Base-by-base conservation (phyloP, 1,139 yeast species). In the Nakaseomyces kungkrabaensis region DNA sequence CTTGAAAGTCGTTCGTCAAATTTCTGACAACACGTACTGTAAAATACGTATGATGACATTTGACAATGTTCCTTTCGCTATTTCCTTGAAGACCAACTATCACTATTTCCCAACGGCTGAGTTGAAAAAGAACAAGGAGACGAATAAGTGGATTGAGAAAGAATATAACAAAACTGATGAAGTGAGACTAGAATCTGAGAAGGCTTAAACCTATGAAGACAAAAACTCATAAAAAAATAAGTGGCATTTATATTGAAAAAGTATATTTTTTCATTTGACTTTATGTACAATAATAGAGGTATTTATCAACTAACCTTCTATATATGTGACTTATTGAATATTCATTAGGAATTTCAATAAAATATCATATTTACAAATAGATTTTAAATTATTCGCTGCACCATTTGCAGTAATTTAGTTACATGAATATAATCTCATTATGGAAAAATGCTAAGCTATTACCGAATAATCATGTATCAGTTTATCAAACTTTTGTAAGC, bases 101-200 rank as follows among this genome's bases (percentile, higher is more conserved):
- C 97, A 89, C 64, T 90, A 89, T 64, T 89, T 86, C 74, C 95
- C 95, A 43, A 88, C 96, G 0, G 74, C 79, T 9, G 90, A 84
- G 61, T 66, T 86, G 56, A 75, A 72, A 55, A 77, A 75, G 57
- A 73, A 75, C 54, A 59, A 58, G 10, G 65, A 57, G 1, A 63
- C 68, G 7, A 74, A 73, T 10, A 71, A 73, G 54, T 82, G 89
- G 88, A 67, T 70, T 42, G 78, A 76, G 56, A 62, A 68, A 27
- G 75, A 72, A 38, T 57, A 64, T 49, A 67, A 56, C 26, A 45
- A 34, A 25, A 36, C 47, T 9, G 42, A 38, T 38, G 42, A 38
- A 25, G 29, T 25, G 4, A 25, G 3, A 8, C 11, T 25, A 10
- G 42, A 38, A 13, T 25, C 42, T 17, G 17, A 32, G 5, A 38